Evolutionary conservation across 2,329 filamentous ascomycete species (phyloP), one percentile per base, ranked within the genome.

Genomic region (Alternaria hordeiaustralica): DNA sequence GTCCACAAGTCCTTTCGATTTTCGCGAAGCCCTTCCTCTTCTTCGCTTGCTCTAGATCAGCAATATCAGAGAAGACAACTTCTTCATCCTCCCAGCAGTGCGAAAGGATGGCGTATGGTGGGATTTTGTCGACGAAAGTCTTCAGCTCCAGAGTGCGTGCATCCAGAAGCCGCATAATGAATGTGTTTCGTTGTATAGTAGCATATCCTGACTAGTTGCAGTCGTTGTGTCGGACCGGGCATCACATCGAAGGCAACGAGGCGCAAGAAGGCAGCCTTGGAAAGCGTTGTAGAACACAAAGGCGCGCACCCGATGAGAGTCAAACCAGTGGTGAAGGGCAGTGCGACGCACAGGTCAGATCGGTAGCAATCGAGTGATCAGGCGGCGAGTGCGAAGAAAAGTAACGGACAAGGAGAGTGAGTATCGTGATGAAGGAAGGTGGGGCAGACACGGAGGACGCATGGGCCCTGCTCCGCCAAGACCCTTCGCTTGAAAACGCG

Each of bases 81-180:
- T 73, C 65, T 4, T 69, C 66, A 1, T 64, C 61, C 1, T 53
- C 57, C 66, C 69, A 72, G 21, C 64, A 70, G 51, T 72, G 70
- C 1, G 67, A 70, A 0, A 70, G 51, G 6, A 74, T 71, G 3
- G 64, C 70, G n/a, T 71, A 71, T 1, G 60, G 44, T 10, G 70
- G 66, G 0, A 55, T 18, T 0, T 65, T n/a, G 7, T 53, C 50
- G 10, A 68, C 26, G 28, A 71, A 71, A 1, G 55, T 50, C 21
- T 64, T 25, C 10, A 70, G 43, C 43, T 60, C 18, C 0, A 71
- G 23, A 0, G 47, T 63, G n/a, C 41, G 45, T 21, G 56, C 25
- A 6, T 68, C 2, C 4, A 70, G 51, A 6, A 71, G 62, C n/a
- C 61, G 63, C 70, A 50, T 50, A 3, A 6, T 30, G 18, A 3